These are phyloP conservation scores for Penicillium simplicissimum DNA, from an alignment of 495 filamentous ascomycete genomes.

Conservation along the genomic window DNA sequence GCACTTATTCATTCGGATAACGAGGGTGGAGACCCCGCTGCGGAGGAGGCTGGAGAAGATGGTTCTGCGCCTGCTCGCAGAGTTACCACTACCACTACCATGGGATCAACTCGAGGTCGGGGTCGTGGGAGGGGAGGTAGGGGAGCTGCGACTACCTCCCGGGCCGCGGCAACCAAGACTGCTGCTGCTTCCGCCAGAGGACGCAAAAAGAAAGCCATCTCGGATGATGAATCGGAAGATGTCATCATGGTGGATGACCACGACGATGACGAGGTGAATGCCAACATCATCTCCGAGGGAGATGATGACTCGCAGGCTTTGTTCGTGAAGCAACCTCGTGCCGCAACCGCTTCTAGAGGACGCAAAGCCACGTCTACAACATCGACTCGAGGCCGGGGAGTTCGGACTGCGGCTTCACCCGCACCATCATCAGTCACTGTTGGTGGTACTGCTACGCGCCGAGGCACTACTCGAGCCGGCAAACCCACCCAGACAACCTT, in stretches of 20 bases:
- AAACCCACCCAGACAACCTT: constrained; percentile 65
- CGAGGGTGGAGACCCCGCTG: constrained; percentile 48
- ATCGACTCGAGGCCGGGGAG: constrained; percentile 32
- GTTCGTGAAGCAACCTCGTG: constrained; percentile 54
- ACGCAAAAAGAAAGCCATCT: constrained; percentile 49
- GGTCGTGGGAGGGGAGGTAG: constrained; percentile 52
- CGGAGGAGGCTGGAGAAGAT: constrained; percentile 50
- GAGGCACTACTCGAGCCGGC: constrained; percentile 27
- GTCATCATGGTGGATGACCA: constrained; percentile 64
- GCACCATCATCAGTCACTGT: constrained; percentile 49
- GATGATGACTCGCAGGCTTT: constrained; percentile 51
- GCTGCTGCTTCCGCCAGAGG: constrained; percentile 37
- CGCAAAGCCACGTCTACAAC: constrained; percentile 27
- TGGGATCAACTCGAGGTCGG: constrained; percentile 47
- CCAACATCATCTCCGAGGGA: constrained; percentile 32
- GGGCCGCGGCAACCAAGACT: constrained; percentile 40
- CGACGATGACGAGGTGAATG: constrained; percentile 57
- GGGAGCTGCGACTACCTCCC: constrained; percentile 41
- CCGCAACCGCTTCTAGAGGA: constrained; percentile 32
- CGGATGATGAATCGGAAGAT: constrained; percentile 63
- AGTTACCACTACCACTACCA: constrained; percentile 23
- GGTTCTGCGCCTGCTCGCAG: constrained; percentile 30
- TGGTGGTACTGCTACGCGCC: constrained; percentile 38
- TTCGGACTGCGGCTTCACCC: constrained; percentile 41
- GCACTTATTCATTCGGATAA: constrained; percentile 62